Conservation (phyloP, 106 monocot species). For the Narthecium ossifragum region DNA sequence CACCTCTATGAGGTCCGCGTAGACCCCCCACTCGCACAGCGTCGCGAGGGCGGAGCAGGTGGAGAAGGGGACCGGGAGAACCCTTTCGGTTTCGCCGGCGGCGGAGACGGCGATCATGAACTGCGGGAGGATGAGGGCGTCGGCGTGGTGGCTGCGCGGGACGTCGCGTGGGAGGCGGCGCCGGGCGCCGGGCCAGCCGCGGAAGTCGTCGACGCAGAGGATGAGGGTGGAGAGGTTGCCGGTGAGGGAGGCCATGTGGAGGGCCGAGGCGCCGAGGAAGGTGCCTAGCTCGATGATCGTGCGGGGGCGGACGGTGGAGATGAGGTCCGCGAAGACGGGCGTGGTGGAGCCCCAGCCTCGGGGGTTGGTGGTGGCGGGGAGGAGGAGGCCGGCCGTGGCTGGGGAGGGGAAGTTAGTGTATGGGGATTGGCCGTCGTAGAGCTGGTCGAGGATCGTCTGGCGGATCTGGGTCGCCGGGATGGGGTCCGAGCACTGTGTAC, state of each 20-base stretch:
- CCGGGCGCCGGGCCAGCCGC: conserved; percentile 65
- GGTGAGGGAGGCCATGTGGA: conserved; percentile 70
- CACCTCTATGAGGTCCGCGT: conserved; percentile 68
- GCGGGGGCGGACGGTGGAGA: conserved; percentile 35
- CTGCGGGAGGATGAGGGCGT: conserved; percentile 49
- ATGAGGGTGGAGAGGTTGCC: conserved; percentile 36
- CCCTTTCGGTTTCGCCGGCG: conserved; percentile 20
- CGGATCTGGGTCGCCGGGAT: conserved; percentile 12
- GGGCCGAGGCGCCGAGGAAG: conserved; percentile 80
- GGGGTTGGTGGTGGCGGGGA: conserved; percentile 12
- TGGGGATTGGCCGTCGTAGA: conserved; percentile 37
- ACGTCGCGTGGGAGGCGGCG: conserved; percentile 23
- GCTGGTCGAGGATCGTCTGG: conserved; percentile 12
- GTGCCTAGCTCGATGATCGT: conserved; percentile 72
- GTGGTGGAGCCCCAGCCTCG: conserved; percentile 58
- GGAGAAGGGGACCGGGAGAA: conserved; percentile 63
- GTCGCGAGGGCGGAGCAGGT: conserved; percentile 40
- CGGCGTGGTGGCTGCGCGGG: conserved; percentile 25
- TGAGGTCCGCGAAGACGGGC: conserved; percentile 45
- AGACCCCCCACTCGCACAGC: conserved; percentile 57
- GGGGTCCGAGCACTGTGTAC: conserved; percentile 19
- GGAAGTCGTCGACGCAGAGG: conserved; percentile 80
- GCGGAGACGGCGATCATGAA: conserved; percentile 52
- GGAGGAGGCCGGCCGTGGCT: conserved; percentile 23
- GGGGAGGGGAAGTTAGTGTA: conserved; percentile 37